phyloP scores from a whole-genome alignment of 257 asterid genomes.

The Solanum clarkiae region DNA sequence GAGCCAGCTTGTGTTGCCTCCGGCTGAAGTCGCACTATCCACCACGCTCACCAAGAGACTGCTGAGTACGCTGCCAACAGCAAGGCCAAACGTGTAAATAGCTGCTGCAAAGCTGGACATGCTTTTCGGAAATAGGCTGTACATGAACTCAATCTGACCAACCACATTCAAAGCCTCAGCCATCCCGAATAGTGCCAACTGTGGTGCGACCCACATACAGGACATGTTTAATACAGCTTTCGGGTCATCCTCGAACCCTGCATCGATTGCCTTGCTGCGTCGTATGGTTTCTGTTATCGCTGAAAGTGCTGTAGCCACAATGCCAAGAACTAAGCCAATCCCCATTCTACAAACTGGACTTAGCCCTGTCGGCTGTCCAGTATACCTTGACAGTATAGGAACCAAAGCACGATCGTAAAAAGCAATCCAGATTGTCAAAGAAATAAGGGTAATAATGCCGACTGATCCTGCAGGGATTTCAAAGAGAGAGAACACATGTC shows the following conservation, averaged over 20 bases:
- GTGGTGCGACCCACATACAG: conserved; percentile 12
- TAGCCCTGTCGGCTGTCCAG: not conserved
- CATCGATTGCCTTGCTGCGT: not conserved
- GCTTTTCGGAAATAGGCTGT: conserved; percentile 3
- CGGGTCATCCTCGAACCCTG: not conserved
- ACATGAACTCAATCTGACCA: conserved; percentile 10
- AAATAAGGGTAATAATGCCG: not conserved
- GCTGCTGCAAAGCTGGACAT: conserved; percentile 17
- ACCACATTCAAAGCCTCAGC: conserved; percentile 9
- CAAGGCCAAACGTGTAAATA: not conserved
- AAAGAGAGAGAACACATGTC: not conserved
- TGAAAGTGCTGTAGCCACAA: not conserved
- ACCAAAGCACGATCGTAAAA: conserved; percentile 1
- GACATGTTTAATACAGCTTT: not conserved
- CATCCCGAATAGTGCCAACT: not conserved
- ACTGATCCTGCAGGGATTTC: conserved; percentile 17
- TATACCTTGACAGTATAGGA: not conserved
- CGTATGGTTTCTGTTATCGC: conserved; percentile 7
- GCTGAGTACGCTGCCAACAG: not conserved
- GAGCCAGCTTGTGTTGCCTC: conserved; percentile 2
- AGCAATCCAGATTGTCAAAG: not conserved
- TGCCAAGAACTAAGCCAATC: not conserved
- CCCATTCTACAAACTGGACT: conserved; percentile 5
- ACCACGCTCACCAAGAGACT: conserved; percentile 3
- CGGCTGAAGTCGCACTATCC: not conserved